phyloP scores from a whole-genome alignment of 2,329 filamentous ascomycete genomes.

The Fusarium acutatum region DNA sequence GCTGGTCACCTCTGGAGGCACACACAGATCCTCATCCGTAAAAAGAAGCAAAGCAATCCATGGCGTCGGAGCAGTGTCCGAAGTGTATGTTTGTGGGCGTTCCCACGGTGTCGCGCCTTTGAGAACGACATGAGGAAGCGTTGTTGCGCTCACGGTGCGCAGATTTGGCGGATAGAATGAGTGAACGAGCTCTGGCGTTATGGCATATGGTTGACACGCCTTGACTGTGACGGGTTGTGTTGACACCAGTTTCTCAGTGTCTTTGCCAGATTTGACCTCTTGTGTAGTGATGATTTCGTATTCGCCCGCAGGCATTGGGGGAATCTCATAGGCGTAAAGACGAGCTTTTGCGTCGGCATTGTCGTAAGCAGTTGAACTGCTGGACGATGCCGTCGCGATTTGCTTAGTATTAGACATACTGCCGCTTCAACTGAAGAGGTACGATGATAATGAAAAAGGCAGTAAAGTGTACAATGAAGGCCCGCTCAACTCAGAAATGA shows the following conservation, averaged over 20 bases:
- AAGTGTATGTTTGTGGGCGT: not conserved
- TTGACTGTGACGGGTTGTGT: not conserved
- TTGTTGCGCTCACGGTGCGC: not conserved
- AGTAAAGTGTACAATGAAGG: rapidly evolving
- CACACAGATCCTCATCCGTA: not conserved
- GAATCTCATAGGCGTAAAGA: not conserved
- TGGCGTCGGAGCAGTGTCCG: not conserved
- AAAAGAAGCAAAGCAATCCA: not conserved
- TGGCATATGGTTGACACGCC: not conserved
- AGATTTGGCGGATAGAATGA: not conserved
- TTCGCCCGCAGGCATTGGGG: not conserved
- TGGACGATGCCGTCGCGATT: not conserved
- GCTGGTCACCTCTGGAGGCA: not conserved
- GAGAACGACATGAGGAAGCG: not conserved
- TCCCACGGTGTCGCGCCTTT: not conserved
- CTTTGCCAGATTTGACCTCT: not conserved
- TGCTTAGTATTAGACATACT: not conserved
- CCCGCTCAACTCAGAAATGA: not conserved
- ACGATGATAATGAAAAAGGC: rapidly evolving
- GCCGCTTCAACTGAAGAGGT: not conserved
- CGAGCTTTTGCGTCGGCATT: not conserved
- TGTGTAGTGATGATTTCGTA: not conserved
- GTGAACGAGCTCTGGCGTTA: not conserved
- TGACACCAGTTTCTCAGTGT: not conserved
- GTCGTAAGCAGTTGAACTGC: not conserved